Evolutionary conservation across 73 alveolate species (phyloP).

Genomic region (Loxodes magnus): DNA sequence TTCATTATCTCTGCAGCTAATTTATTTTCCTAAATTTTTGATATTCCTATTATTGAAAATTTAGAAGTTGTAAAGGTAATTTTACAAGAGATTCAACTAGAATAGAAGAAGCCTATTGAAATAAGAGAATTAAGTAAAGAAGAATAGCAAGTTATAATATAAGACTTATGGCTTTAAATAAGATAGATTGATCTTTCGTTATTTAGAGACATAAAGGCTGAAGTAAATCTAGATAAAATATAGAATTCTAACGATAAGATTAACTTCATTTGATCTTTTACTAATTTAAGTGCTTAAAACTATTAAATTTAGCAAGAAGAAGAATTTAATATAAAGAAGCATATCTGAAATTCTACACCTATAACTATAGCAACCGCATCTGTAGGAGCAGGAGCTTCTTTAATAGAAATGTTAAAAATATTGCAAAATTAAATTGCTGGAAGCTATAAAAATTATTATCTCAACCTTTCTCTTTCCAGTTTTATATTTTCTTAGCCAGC

Average conservation of each 20-base stretch:
- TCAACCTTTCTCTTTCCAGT: constrained; percentile 75
- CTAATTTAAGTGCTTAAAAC: constrained; percentile 94
- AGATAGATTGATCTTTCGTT: too few relatives aligned
- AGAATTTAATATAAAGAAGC: constrained; percentile 73
- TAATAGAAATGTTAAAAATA: constrained; percentile 51
- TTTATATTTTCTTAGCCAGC: constrained; percentile 71
- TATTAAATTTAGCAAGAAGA: constrained; percentile 72
- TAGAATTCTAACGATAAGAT: constrained; percentile 93
- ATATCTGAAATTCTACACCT: constrained; percentile 96
- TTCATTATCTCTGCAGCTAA: constrained; percentile 54
- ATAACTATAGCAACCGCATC: constrained; percentile 99
- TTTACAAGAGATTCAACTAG: too few relatives aligned
- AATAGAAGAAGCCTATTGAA: too few relatives aligned
- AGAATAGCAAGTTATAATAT: too few relatives aligned
- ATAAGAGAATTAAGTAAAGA: too few relatives aligned
- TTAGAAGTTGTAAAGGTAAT: too few relatives aligned
- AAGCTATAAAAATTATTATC: constrained; percentile 72
- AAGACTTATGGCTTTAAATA: too few relatives aligned
- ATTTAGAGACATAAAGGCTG: too few relatives aligned
- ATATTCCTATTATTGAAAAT: too few relatives aligned
- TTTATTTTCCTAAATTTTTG: too few relatives aligned
- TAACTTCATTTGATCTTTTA: constrained; percentile 94
- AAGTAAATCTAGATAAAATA: too few relatives aligned
- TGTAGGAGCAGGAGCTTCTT: constrained; percentile 89
- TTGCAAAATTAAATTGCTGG: constrained; percentile 38